Conservation (phyloP, 257 asterid species). For the Gentiana straminea region DNA sequence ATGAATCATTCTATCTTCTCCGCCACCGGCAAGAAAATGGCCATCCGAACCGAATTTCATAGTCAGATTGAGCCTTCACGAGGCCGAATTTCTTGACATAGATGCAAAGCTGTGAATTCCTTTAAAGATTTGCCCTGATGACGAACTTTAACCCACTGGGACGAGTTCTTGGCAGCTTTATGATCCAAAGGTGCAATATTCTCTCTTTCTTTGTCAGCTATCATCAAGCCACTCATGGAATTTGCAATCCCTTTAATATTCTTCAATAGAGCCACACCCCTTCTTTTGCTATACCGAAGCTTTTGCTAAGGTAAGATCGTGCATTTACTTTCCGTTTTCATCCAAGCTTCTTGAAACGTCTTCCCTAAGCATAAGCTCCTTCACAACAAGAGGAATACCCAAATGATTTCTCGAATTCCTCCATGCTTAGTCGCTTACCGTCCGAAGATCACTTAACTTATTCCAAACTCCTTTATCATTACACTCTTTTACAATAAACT, state of each 20-base stretch:
- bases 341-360: conserved; percentile 16
- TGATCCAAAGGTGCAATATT: conserved; percentile 14
- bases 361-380: conserved; percentile 68
- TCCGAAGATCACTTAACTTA: conserved; percentile 71
- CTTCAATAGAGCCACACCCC: conserved; percentile 62
- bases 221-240: conserved; percentile 47
- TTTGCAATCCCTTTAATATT: conserved; percentile 51
- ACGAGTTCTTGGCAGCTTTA: conserved; percentile 24
- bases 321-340: conserved; percentile 29
- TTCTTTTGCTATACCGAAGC: conserved; percentile 74
- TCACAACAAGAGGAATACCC: conserved; percentile 78
- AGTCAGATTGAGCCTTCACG: conserved; percentile 76
- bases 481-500: conserved; percentile 66
- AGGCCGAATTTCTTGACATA: conserved; percentile 81
- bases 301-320: conserved; percentile 44
- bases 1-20: conserved; percentile 70
- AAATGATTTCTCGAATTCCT: conserved; percentile 75
- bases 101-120: conserved; percentile 72
- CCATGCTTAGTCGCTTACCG: conserved; percentile 88
- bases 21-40: conserved; percentile 67
- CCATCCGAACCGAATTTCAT: conserved; percentile 58
- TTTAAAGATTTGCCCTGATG: conserved; percentile 72
- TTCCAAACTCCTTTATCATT: conserved; percentile 80
- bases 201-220: conserved; percentile 41
- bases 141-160: conserved; percentile 69